phyloP scores from a whole-genome alignment of 106 monocot species.

The Posidonia australis region DNA sequence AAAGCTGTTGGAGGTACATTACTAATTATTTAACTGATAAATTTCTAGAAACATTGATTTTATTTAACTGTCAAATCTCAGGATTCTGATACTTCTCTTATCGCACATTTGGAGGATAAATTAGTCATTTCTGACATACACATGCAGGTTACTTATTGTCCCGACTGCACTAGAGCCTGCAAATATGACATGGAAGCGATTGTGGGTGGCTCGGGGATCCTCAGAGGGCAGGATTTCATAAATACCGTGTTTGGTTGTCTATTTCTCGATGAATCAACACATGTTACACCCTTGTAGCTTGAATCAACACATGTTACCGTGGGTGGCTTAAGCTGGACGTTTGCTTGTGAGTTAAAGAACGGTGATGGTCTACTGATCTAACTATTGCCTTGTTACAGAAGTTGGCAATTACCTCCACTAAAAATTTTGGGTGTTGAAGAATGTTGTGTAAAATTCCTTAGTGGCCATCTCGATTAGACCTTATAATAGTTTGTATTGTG shows the following conservation, averaged over 20 bases:
- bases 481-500: too few relatives aligned
- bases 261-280: conserved; percentile 53
- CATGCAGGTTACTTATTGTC: conserved; percentile 31
- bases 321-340: too few relatives aligned
- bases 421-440: too few relatives aligned
- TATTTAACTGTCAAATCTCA: neutral
- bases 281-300: conserved; percentile 57
- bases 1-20: conserved; percentile 81
- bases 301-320: neutral
- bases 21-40: too few relatives aligned
- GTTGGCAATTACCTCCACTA: too few relatives aligned
- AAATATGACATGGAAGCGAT: conserved; percentile 17
- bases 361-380: too few relatives aligned
- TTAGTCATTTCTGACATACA: neutral
- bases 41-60: too few relatives aligned
- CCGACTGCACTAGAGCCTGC: conserved; percentile 29
- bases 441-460: too few relatives aligned
- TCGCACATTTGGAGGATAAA: neutral
- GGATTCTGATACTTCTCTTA: neutral
- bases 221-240: conserved; percentile 27
- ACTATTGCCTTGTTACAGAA: too few relatives aligned
- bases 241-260: conserved; percentile 85
- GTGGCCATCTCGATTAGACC: too few relatives aligned
- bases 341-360: too few relatives aligned
- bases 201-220: conserved; percentile 1